phyloP scores from a whole-genome alignment of 768 basidiomycete genomes.

The Pleurotus tuoliensis region DNA sequence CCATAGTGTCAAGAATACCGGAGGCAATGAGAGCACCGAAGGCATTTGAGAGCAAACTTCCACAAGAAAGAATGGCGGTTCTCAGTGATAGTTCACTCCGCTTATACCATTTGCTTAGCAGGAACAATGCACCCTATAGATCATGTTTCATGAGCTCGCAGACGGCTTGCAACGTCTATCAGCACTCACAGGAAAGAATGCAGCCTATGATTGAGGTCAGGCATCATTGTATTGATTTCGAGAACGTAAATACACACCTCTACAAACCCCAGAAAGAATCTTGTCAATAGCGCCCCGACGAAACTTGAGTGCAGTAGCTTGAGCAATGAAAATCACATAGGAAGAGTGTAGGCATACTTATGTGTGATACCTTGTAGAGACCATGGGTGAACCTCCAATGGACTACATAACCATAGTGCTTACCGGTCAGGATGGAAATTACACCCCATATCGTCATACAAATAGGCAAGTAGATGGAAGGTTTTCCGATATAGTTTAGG shows the following conservation, averaged over 20 bases:
- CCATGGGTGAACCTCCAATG: neutral
- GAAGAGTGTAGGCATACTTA: slow-evolving; percentile 20
- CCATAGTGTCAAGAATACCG: slow-evolving; percentile 68
- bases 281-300: slow-evolving; percentile 55
- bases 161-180: slow-evolving; percentile 6
- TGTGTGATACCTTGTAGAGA: slow-evolving; percentile 36
- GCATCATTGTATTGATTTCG: slow-evolving; percentile 3
- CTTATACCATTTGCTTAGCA: slow-evolving; percentile 72
- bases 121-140: slow-evolving; percentile 27
- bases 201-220: slow-evolving; percentile 29
- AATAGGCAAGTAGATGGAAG: slow-evolving; percentile 57
- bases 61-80: slow-evolving; percentile 66
- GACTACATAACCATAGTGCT: slow-evolving; percentile 4
- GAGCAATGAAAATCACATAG: neutral
- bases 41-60: slow-evolving; percentile 75
- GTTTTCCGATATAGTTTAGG: slow-evolving; percentile 56
- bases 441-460: slow-evolving; percentile 70
- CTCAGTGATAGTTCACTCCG: slow-evolving; percentile 66
- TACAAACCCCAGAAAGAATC: slow-evolving; percentile 78
- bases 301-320: slow-evolving; percentile 37
- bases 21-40: slow-evolving; percentile 79
- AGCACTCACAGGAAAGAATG: slow-evolving; percentile 53
- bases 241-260: slow-evolving; percentile 22
- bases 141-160: neutral
- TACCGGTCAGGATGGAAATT: slow-evolving; percentile 47